Evolutionary conservation across 2,329 filamentous ascomycete species (phyloP), one percentile per base, ranked within the genome.

Genomic region (Chaetomium olivaceum): DNA sequence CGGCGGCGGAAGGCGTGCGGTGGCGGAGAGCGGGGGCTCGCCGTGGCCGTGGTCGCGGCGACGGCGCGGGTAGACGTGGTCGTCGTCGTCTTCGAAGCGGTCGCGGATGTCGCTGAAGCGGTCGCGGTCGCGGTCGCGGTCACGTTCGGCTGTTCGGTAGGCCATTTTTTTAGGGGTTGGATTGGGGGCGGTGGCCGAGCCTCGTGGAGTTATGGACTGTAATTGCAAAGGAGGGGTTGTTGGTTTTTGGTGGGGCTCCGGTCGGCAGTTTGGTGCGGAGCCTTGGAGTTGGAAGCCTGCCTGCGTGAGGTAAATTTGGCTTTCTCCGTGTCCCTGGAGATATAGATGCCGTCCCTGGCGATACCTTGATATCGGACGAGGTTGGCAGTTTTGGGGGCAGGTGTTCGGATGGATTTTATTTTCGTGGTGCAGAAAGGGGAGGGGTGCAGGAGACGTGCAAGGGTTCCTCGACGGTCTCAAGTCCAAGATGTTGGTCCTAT

Each of bases 71-170:
- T 79, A 79, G 39, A 67, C 67, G 31, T 65, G 66, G 63, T 80
- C 80, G 66, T 88, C 85, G 62, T 81, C 80, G 65, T 86, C 83
- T 66, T 85, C 82, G 65, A 80, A 81, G 58, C 27, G 27, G 3
- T 29, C 27, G 27, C 27, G 27, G 3, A 29, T 29, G 3, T 29
- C 27, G 27, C 27, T 29, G 27, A 29, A 29, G 27, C 27, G 77
- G 51, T 48, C n/a, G 9, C 63, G 63, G 58, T 48, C 46, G 1
- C n/a, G 85, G 68, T 85, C 85, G 56, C 80, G 80, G 71, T 88
- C 85, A 74, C 72, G 65, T 33, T 55, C 66, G 25, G 70, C 66
- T 16, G 68, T 46, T 25, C 71, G 68, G 65, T 67, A 65, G 48
- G 70, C 70, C 70, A 72, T 72, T 29, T 43, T 5, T 43, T 43